These are phyloP conservation scores for Hemileccinum impolitum DNA, from an alignment of 768 basidiomycete genomes.

Conservation along the genomic window DNA sequence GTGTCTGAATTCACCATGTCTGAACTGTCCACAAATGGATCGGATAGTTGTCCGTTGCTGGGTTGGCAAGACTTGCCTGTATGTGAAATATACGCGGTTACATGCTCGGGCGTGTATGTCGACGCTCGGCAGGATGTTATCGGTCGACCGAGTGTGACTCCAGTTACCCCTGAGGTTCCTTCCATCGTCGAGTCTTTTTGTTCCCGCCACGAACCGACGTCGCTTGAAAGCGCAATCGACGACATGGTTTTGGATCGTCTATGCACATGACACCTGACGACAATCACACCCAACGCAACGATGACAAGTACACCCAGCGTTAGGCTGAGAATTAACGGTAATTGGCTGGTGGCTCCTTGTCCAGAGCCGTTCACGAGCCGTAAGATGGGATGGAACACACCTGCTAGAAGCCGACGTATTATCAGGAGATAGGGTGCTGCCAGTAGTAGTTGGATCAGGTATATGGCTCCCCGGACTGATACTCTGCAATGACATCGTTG, in stretches of 20 bases:
- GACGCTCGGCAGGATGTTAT: neutral
- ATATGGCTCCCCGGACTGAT: neutral
- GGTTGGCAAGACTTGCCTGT: slow-evolving; percentile 10
- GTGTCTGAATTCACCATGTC: neutral
- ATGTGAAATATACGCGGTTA: neutral
- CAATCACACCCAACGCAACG: slow-evolving; percentile 2
- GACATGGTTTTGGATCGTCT: neutral
- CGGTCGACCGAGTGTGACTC: neutral
- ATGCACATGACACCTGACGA: slow-evolving; percentile 6
- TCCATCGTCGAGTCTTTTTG: neutral
- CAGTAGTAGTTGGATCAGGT: slow-evolving; percentile 5
- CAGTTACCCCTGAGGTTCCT: neutral
- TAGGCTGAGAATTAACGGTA: slow-evolving; percentile 10
- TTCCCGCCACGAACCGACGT: neutral
- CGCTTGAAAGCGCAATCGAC: neutral
- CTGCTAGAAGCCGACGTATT: neutral
- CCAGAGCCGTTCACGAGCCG: neutral
- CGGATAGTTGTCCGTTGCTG: slow-evolving; percentile 6
- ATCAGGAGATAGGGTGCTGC: neutral
- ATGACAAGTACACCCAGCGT: slow-evolving; percentile 7
- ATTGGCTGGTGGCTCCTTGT: slow-evolving; percentile 7
- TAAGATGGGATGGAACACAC: slow-evolving; percentile 6
- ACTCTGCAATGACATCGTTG: slow-evolving; percentile 5
- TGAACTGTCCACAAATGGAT: slow-evolving; percentile 17
- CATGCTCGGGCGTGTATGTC: neutral